A percentile compares a stretch with the other conserved stretches of the same genome.
These are phyloP conservation scores for Chaetomium olivaceum DNA, from an alignment of 2,329 filamentous ascomycete genomes.

Conservation along the genomic window DNA sequence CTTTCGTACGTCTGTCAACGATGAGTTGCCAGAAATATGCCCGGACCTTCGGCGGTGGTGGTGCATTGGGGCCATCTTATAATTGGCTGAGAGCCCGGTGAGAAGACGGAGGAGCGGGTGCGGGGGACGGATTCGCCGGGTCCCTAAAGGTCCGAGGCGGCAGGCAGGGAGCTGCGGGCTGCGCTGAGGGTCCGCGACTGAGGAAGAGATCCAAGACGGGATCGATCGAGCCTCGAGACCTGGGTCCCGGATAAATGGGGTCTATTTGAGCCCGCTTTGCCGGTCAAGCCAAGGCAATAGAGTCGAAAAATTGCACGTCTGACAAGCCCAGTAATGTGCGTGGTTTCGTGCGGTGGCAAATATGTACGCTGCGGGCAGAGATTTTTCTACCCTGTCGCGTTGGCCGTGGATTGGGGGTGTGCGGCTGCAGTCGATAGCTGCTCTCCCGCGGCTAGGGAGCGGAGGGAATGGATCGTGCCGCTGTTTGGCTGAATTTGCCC, in stretches of 20 bases:
- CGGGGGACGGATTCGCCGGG: conserved; percentile 20
- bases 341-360: conserved; percentile 33
- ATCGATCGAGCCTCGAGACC: not conserved
- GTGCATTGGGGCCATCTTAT: conserved; percentile 48
- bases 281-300: not conserved
- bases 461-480: conserved; percentile 14
- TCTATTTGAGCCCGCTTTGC: conserved; percentile 11
- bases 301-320: conserved; percentile 16
- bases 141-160: conserved; percentile 6
- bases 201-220: conserved; percentile 11
- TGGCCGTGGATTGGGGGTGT: conserved; percentile 13
- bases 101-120: conserved; percentile 16
- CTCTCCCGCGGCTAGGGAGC: conserved; percentile 7
- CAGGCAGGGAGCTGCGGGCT: conserved; percentile 8
- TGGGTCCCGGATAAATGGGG: not conserved
- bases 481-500: conserved; percentile 15
- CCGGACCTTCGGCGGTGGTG: conserved; percentile 60
- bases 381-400: conserved; percentile 26
- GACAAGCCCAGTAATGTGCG: conserved; percentile 13
- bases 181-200: not conserved
- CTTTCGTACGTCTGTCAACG: conserved; percentile 58
- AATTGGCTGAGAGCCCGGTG: conserved; percentile 27
- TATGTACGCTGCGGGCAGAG: conserved; percentile 33
- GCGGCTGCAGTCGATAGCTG: conserved; percentile 22
- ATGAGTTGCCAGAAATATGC: conserved; percentile 53